Percentiles rank a stretch among this genome's conserved stretches.
These are phyloP conservation scores for Fusarium sp. DNA, from an alignment of 2,329 filamentous ascomycete genomes.

Conservation along the genomic window DNA sequence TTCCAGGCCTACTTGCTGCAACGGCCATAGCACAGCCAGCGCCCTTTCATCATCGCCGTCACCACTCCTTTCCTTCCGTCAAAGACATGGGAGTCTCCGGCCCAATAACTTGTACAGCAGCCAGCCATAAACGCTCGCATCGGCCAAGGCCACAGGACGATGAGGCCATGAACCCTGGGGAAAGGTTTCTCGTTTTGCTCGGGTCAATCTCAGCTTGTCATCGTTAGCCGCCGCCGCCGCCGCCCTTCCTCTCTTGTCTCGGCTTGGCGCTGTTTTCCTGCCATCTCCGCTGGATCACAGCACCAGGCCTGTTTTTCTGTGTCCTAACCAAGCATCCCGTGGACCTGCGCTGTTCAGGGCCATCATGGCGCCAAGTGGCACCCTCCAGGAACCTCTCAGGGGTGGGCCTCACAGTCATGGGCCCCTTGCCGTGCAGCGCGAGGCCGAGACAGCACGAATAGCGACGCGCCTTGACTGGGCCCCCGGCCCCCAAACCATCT, in stretches of 20 bases:
- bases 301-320: not conserved
- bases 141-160: not conserved
- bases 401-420: constrained; percentile 13
- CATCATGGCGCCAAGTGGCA: constrained; percentile 23
- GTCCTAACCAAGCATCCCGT: constrained; percentile 5
- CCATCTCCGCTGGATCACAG: constrained; percentile 6
- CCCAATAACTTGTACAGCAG: not conserved
- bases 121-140: constrained; percentile 1
- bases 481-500: constrained; percentile 31
- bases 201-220: constrained; percentile 7
- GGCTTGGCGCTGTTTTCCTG: constrained; percentile 29
- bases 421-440: constrained; percentile 12
- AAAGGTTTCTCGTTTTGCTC: constrained; percentile 1
- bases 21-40: not conserved
- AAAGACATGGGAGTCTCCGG: constrained; percentile 2
- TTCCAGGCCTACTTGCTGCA: not conserved
- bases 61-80: not conserved
- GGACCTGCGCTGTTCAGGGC: not conserved
- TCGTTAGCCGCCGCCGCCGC: not conserved
- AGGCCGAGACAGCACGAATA: constrained; percentile 10
- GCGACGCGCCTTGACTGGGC: constrained; percentile 19
- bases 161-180: not conserved
- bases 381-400: constrained; percentile 10
- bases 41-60: constrained; percentile 8
- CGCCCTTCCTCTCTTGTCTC: constrained; percentile 12